phyloP scores from a whole-genome alignment of 352 stramenopile species.

The Phytophthora ohioensis region DNA sequence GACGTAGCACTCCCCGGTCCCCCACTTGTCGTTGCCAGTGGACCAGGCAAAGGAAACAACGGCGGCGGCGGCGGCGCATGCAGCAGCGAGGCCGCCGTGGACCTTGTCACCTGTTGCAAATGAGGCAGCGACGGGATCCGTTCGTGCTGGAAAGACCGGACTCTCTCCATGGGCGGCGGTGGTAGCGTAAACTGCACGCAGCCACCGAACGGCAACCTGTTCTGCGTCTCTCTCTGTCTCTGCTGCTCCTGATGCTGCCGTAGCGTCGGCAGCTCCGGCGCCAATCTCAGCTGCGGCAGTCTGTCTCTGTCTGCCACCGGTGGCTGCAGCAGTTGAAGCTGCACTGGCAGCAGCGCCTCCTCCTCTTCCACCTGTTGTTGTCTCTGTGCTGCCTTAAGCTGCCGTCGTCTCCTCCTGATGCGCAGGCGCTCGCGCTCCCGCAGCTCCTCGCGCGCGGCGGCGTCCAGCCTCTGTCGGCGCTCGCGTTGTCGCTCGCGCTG shows the following conservation, averaged over 20 bases:
- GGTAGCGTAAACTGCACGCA: constrained; percentile 53
- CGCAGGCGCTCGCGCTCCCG: constrained; percentile 61
- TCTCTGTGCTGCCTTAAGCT: constrained; percentile 19
- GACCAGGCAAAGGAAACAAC: constrained; percentile 40
- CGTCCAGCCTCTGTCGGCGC: constrained; percentile 54
- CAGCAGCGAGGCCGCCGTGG: constrained; percentile 56
- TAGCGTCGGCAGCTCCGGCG: constrained; percentile 38
- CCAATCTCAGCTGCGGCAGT: constrained; percentile 31
- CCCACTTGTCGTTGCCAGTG: constrained; percentile 14
- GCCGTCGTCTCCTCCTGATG: constrained; percentile 41
- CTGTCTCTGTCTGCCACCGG: constrained; percentile 8
- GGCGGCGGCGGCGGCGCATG: constrained; percentile 41
- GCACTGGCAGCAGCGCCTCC: background rate
- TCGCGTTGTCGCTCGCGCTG: constrained; percentile 55
- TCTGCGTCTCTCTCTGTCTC: constrained; percentile 29
- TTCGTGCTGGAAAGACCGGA: constrained; percentile 38
- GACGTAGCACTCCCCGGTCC: constrained; percentile 14
- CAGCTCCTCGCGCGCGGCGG: constrained; percentile 46
- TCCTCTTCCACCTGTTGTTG: constrained; percentile 19
- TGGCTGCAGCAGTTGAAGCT: constrained; percentile 10
- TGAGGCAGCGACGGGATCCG: constrained; percentile 56
- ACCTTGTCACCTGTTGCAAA: constrained; percentile 61
- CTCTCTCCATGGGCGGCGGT: constrained; percentile 33
- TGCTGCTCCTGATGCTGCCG: constrained; percentile 37
- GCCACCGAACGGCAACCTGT: constrained; percentile 35